Conservation (phyloP, 768 basidiomycete species). For the Amanita muscaria region DNA sequence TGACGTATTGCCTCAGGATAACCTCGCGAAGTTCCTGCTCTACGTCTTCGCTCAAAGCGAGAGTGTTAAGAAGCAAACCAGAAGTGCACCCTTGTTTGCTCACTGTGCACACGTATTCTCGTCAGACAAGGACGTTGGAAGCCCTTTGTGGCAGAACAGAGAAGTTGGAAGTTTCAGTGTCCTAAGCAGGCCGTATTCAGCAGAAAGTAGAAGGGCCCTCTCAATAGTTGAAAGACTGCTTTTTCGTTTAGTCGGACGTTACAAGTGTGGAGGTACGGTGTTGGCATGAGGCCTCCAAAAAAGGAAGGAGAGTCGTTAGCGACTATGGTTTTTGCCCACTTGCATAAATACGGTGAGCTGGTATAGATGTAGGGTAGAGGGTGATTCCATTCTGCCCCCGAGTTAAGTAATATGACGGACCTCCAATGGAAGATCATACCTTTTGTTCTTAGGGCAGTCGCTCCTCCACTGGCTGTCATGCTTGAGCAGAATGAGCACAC, state of each 20-base stretch:
- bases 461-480: constrained; percentile 33
- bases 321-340: too few relatives aligned
- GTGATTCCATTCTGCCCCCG: constrained; percentile 45
- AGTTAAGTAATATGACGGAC: not conserved
- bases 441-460: constrained; percentile 39
- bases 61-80: too few relatives aligned
- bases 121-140: too few relatives aligned
- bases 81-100: too few relatives aligned
- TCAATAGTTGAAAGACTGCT: constrained; percentile 54
- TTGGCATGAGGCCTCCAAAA: constrained; percentile 50
- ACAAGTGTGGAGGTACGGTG: constrained; percentile 55
- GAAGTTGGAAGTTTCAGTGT: not conserved
- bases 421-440: constrained; percentile 24
- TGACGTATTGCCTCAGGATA: too few relatives aligned
- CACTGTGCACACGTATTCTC: too few relatives aligned
- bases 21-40: too few relatives aligned
- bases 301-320: too few relatives aligned
- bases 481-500: constrained; percentile 65
- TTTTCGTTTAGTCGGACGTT: constrained; percentile 39
- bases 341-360: constrained; percentile 38
- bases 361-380: constrained; percentile 48
- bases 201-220: constrained; percentile 38
- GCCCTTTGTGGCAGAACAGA: too few relatives aligned
- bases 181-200: constrained; percentile 60
- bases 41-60: too few relatives aligned